Percentiles rank a stretch among this genome's conserved stretches.
phyloP scores from a whole-genome alignment of 164 flowering plant species.

The Pachysandra terminalis region DNA sequence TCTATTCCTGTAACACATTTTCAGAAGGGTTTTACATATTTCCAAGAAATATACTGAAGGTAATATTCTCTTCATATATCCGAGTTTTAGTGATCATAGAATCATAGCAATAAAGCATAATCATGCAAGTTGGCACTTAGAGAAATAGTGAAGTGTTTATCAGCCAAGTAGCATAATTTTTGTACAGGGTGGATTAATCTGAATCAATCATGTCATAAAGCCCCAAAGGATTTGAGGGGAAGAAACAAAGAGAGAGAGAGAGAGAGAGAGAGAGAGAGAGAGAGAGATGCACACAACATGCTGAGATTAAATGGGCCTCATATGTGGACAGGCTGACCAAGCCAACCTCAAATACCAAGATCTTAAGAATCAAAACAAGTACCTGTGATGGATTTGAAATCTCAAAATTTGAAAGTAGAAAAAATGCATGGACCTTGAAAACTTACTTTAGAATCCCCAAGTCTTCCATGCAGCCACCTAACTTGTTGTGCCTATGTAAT shows the following conservation, averaged over 20 bases:
- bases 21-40: no score
- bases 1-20: constrained; percentile 38
- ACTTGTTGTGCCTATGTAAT: constrained; percentile 56
- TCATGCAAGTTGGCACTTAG: neutral
- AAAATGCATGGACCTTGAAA: constrained; percentile 2
- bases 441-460: constrained; percentile 66
- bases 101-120: neutral
- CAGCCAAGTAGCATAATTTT: neutral
- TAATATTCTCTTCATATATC: no score
- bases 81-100: no score
- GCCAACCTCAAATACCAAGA: neutral
- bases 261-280: no score
- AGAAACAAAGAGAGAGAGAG: no score
- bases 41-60: no score
- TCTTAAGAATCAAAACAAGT: neutral
- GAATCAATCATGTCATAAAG: no score
- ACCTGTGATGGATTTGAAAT: neutral
- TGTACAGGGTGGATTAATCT: neutral
- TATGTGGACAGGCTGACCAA: neutral
- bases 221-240: no score
- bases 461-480: constrained; percentile 61
- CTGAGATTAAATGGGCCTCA: neutral
- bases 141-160: neutral
- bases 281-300: no score
- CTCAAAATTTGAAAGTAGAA: neutral